These are phyloP conservation scores for Nicotiana knightiana DNA, from an alignment of 257 asterid species.

Conservation along the genomic window DNA sequence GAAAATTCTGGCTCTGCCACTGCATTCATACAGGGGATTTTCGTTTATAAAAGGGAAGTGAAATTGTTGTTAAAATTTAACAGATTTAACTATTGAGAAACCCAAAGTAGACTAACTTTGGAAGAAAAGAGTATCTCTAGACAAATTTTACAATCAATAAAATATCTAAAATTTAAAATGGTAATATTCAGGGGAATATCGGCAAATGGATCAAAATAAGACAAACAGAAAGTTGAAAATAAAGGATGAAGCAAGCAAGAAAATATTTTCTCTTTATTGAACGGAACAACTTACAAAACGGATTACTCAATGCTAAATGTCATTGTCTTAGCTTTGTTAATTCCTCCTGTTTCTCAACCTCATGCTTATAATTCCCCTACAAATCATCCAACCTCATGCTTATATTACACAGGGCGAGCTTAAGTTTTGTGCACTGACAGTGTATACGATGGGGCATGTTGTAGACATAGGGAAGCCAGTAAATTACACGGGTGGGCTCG, in stretches of 20 bases:
- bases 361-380: conserved; percentile 24
- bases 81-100: not conserved
- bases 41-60: not conserved
- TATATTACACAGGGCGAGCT: not conserved
- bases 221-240: not conserved
- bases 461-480: conserved; percentile 49
- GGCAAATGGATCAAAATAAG: not conserved
- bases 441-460: conserved; percentile 23
- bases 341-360: conserved; percentile 31
- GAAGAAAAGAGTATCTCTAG: not conserved
- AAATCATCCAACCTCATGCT: not conserved
- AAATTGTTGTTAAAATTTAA: not conserved
- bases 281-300: conserved; percentile 28
- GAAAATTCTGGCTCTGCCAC: too few species aligned
- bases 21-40: too few species aligned
- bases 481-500: conserved; percentile 48
- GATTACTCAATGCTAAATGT: conserved; percentile 39
- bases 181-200: not conserved
- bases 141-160: not conserved
- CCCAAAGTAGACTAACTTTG: not conserved
- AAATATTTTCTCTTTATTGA: conserved; percentile 11
- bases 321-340: conserved; percentile 28
- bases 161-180: not conserved
- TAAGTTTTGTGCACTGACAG: not conserved
- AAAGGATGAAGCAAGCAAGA: conserved; percentile 48